phyloP scores from a whole-genome alignment of 768 basidiomycete species.

The Pleurotus pulmonarius region DNA sequence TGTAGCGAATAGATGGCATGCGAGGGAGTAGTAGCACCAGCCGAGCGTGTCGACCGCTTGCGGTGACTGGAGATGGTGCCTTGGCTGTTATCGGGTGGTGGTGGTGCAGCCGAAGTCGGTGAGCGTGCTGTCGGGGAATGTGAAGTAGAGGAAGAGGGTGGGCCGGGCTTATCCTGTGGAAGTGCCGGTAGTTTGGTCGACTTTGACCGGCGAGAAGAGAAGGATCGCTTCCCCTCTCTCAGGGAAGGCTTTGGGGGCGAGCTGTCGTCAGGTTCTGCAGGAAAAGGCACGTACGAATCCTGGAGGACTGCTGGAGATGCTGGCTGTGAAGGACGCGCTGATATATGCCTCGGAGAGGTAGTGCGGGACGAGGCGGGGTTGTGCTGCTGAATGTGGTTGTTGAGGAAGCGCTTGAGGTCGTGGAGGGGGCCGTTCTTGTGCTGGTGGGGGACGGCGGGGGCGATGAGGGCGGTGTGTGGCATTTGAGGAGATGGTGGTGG shows the following conservation, averaged over 20 bases:
- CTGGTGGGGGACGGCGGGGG: conserved; percentile 58
- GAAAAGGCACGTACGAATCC: conserved; percentile 1
- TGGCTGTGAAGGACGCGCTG: background rate
- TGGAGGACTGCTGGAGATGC: background rate
- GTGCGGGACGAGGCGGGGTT: conserved; percentile 17
- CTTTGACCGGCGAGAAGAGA: conserved; percentile 27
- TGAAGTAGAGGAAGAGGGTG: conserved; percentile 30
- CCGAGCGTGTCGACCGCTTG: conserved; percentile 16
- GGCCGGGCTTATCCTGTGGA: conserved; percentile 41
- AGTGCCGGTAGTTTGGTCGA: conserved; percentile 9
- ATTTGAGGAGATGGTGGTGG: conserved; percentile 32
- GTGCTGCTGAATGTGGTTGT: conserved; percentile 63
- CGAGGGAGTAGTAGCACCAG: conserved; percentile 18
- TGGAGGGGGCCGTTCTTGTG: conserved; percentile 50
- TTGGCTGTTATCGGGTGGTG: conserved; percentile 9
- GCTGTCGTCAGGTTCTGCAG: background rate
- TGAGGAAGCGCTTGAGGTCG: conserved; percentile 62
- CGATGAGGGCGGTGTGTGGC: conserved; percentile 34
- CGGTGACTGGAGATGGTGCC: conserved; percentile 14
- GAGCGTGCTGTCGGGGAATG: conserved; percentile 19
- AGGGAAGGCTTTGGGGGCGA: conserved; percentile 3
- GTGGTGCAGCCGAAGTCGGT: conserved; percentile 16
- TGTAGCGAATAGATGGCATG: conserved; percentile 59
- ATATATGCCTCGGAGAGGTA: conserved; percentile 4
- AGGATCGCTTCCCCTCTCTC: conserved; percentile 18